Evolutionary conservation across 2,329 filamentous ascomycete genomes (phyloP), one percentile per base, ranked within the genome.

Genomic region (Botrytis pseudocinerea): DNA sequence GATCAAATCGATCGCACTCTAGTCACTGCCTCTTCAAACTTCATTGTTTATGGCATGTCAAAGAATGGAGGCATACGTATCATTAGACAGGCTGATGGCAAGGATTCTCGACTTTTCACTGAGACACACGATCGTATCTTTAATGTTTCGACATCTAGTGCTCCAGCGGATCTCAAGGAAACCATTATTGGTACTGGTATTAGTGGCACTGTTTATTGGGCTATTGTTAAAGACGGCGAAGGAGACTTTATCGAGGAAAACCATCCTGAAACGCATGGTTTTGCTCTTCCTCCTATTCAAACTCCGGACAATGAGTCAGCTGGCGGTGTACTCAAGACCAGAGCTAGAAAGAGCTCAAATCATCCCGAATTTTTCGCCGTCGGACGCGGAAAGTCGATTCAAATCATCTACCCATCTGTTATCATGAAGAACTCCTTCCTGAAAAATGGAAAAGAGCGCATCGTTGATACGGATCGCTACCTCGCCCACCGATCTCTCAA

Each of bases 151-250:
- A 89, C 97, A 76, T 97, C 93, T 71, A 89, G 90, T 35, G 90
- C 89, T 7, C 86, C 89, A 5, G 82, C 87, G 48, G 88, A 90
- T 60, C 84, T 87, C 32, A 89, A 91, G 71, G 94, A 99, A 82
- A 90, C 93, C 64, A 92, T 98, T 71, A 91, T 99, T 72, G 95
- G 93, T 59, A 98, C 96, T 73, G 95, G 95, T 74, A 92, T 98
- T 78, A 97, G 95, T 79, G 97, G 96, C 62, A 93, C 95, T 16
- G 94, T 98, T n/a, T 98, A 98, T 84, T 99, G 96, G 93, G 91
- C 94, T 18, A 88, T 93, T 80, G 89, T 97, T 77, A 91, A 90
- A 74, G 91, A 93, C 71, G 88, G 90, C 68, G 88, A 93, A 76
- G 93, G 93, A 78, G 94, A 97, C 78, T 87, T 93, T 74, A 91